These are phyloP conservation scores for Globisporangium radiosum DNA, from an alignment of 352 stramenopile species.

Conservation along the genomic window DNA sequence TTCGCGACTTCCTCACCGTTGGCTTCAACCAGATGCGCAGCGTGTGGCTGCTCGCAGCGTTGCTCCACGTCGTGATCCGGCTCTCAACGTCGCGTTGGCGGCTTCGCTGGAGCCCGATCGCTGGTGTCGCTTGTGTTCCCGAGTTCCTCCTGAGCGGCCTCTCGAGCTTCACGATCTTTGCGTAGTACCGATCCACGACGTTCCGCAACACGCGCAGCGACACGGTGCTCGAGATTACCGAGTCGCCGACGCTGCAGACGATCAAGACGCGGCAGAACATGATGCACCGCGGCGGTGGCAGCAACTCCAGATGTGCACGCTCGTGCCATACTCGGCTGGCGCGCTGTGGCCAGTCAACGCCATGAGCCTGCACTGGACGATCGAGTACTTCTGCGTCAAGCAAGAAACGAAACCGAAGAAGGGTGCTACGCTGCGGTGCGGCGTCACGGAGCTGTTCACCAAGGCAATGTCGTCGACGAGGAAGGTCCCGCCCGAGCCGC, in stretches of 20 bases:
- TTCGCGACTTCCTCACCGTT: background rate
- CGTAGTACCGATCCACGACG: constrained; percentile 1
- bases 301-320: background rate
- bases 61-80: background rate
- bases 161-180: constrained; percentile 8
- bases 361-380: constrained; percentile 14
- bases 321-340: constrained; percentile 10
- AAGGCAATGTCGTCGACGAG: background rate
- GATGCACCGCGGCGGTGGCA: constrained; percentile 2
- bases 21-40: constrained; percentile 15
- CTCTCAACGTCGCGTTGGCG: constrained; percentile 3
- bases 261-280: constrained; percentile 5
- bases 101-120: constrained; percentile 3
- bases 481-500: background rate
- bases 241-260: background rate
- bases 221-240: constrained; percentile 1
- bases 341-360: constrained; percentile 8
- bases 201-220: constrained; percentile 5
- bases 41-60: constrained; percentile 9
- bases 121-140: constrained; percentile 3
- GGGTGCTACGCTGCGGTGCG: background rate
- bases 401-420: no score
- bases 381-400: constrained; percentile 11
- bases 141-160: constrained; percentile 7
- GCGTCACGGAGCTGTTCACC: background rate